Percentiles rank a stretch among this genome's conserved stretches.
Conservation (phyloP, 176 grass and related monocot species). For the Avena sativa region DNA sequence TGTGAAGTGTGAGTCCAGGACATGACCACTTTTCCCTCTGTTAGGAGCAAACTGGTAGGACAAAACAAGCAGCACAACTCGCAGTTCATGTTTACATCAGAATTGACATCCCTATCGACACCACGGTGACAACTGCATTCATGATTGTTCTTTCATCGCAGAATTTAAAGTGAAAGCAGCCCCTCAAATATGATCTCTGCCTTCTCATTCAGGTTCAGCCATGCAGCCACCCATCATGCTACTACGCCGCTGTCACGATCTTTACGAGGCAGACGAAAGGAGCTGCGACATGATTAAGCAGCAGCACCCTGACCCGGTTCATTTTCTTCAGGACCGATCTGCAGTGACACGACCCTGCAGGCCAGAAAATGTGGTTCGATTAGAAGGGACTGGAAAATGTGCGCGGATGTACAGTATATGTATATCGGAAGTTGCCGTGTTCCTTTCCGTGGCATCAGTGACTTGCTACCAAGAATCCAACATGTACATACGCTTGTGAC, state of each 20-base stretch:
- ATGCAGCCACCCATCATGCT: not conserved
- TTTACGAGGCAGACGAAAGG: not conserved
- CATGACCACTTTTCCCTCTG: not conserved
- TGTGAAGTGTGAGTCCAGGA: not conserved
- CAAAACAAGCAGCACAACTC: not conserved
- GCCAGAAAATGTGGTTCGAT: too few relatives aligned
- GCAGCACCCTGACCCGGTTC: not conserved
- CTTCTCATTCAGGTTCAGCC: not conserved
- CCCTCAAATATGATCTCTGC: not conserved
- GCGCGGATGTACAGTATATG: too few relatives aligned
- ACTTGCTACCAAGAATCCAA: conserved; percentile 23
- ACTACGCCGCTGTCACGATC: not conserved
- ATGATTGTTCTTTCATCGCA: not conserved
- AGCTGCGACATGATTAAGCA: not conserved
- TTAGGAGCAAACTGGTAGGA: conserved; percentile 10
- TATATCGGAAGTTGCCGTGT: not conserved
- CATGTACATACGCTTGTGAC: too few relatives aligned
- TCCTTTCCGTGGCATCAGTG: conserved; percentile 33
- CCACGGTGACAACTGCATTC: too few relatives aligned
- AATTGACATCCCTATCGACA: not conserved
- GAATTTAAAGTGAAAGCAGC: not conserved
- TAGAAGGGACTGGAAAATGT: too few relatives aligned
- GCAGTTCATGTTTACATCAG: not conserved
- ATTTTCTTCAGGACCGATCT: not conserved
- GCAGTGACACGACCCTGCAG: not conserved